Evolutionary conservation across 192 early-diverging fungal genomes (phyloP).

Genomic region (Paraglomus occultum): DNA sequence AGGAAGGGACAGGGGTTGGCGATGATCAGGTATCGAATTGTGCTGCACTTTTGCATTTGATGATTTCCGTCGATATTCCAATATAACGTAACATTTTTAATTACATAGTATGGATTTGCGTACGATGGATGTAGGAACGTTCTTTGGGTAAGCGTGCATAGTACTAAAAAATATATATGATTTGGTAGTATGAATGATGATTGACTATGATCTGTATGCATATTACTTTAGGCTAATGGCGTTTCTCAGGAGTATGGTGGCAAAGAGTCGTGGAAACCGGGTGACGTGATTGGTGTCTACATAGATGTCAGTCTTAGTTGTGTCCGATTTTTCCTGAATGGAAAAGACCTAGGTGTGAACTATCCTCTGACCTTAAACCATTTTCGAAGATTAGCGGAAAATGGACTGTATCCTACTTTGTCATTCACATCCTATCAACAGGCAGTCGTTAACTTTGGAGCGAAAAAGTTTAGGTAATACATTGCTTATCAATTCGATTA

Average conservation of each 20-base stretch:
- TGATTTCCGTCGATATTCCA: conserved; percentile 1
- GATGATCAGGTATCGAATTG: conserved; percentile 58
- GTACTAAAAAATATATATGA: conserved; percentile 6
- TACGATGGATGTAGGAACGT: conserved; percentile 71
- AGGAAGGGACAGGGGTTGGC: conserved; percentile 77
- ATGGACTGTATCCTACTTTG: conserved; percentile 65
- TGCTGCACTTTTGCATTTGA: background rate
- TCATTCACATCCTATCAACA: conserved; percentile 74
- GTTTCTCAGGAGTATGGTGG: conserved; percentile 48
- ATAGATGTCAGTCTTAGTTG: conserved; percentile 15
- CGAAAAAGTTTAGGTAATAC: conserved; percentile 40
- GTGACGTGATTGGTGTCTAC: conserved; percentile 48
- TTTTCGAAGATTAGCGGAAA: conserved; percentile 37
- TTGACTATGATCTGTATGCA: background rate
- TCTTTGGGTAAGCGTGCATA: conserved; percentile 62
- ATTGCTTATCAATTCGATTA: too few species aligned
- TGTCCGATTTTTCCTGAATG: conserved; percentile 56
- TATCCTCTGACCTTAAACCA: conserved; percentile 34
- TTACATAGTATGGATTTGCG: conserved; percentile 62
- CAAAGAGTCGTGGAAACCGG: conserved; percentile 52
- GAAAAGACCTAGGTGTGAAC: conserved; percentile 61
- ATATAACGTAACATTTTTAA: too few species aligned
- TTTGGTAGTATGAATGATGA: conserved; percentile 29
- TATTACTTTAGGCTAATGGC: conserved; percentile 41
- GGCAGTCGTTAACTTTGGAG: conserved; percentile 69